phyloP scores from a whole-genome alignment of 306 rosid genomes.

The Quercus bicolor region DNA sequence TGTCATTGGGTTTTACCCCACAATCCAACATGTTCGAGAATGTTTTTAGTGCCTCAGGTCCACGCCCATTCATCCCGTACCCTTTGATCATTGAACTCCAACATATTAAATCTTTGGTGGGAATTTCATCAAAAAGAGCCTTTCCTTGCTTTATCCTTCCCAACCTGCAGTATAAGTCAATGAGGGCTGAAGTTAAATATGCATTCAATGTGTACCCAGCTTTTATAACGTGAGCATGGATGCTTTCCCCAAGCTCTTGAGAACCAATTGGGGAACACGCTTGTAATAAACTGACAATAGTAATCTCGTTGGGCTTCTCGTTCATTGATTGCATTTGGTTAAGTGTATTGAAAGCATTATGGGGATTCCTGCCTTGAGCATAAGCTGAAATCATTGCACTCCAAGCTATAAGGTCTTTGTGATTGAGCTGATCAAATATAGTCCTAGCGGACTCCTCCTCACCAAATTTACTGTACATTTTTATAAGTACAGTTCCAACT shows the following conservation, averaged over 20 bases:
- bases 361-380: slow-evolving; percentile 20
- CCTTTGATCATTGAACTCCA: slow-evolving; percentile 24
- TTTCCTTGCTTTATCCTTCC: slow-evolving; percentile 15
- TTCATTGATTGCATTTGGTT: slow-evolving; percentile 15
- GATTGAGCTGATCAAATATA: slow-evolving; percentile 18
- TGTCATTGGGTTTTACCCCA: slow-evolving; percentile 12
- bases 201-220: slow-evolving; percentile 4
- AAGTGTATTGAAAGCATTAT: slow-evolving; percentile 3
- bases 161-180: slow-evolving; percentile 17
- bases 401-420: slow-evolving; percentile 22
- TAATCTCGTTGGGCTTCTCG: slow-evolving; percentile 15
- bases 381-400: slow-evolving; percentile 20
- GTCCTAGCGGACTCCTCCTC: slow-evolving; percentile 9
- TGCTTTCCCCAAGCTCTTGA: slow-evolving; percentile 17
- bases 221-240: slow-evolving; percentile 7
- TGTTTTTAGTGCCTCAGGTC: slow-evolving; percentile 12
- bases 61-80: slow-evolving; percentile 16
- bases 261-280: slow-evolving; percentile 18
- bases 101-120: slow-evolving; percentile 18
- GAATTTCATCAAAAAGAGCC: slow-evolving; percentile 12
- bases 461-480: slow-evolving; percentile 25
- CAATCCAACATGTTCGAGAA: slow-evolving; percentile 13
- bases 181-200: slow-evolving; percentile 10
- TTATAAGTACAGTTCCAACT: slow-evolving; percentile 17
- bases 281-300: slow-evolving; percentile 16